Conservation (phyloP, 495 filamentous ascomycete genomes). For the Aspergillus haitiensis region DNA sequence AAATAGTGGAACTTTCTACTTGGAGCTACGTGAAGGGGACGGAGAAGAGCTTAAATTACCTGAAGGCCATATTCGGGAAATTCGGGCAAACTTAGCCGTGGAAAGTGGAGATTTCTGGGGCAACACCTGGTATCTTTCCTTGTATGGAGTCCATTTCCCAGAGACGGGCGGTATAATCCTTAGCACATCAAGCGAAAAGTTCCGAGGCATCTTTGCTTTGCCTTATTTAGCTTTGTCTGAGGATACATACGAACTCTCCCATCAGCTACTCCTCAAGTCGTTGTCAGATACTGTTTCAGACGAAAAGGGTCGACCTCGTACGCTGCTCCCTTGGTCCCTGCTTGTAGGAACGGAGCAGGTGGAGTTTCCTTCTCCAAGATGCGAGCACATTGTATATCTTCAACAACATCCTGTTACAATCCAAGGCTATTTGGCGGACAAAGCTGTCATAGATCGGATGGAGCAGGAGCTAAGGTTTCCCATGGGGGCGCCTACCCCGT, state of each 20-base stretch:
- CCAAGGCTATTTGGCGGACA: conserved; percentile 34
- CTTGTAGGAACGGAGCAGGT: conserved; percentile 56
- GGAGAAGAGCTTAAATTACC: conserved; percentile 37
- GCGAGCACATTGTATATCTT: conserved; percentile 85
- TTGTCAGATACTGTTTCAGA: conserved; percentile 62
- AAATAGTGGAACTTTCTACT: conserved; percentile 43
- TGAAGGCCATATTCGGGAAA: conserved; percentile 52
- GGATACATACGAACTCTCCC: conserved; percentile 65
- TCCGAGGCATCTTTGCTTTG: conserved; percentile 80
- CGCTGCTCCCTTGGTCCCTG: conserved; percentile 64
- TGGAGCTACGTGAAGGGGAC: conserved; percentile 46
- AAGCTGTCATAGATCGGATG: conserved; percentile 59
- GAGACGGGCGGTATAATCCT: conserved; percentile 72
- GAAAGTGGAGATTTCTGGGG: conserved; percentile 66
- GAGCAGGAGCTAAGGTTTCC: conserved; percentile 86
- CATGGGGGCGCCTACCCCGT: conserved; percentile 70
- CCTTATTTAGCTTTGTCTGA: conserved; percentile 75
- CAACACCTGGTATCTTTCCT: conserved; percentile 68
- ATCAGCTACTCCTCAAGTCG: conserved; percentile 67
- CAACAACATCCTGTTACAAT: conserved; percentile 69
- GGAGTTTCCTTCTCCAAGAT: conserved; percentile 65
- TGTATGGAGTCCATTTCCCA: conserved; percentile 83
- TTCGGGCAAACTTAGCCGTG: conserved; percentile 64
- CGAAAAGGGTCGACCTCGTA: conserved; percentile 54
- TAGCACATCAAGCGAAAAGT: conserved; percentile 89